Evolutionary conservation across 805 yeast species (phyloP).

Genomic region (Cyberlindnera misumaiensis): DNA sequence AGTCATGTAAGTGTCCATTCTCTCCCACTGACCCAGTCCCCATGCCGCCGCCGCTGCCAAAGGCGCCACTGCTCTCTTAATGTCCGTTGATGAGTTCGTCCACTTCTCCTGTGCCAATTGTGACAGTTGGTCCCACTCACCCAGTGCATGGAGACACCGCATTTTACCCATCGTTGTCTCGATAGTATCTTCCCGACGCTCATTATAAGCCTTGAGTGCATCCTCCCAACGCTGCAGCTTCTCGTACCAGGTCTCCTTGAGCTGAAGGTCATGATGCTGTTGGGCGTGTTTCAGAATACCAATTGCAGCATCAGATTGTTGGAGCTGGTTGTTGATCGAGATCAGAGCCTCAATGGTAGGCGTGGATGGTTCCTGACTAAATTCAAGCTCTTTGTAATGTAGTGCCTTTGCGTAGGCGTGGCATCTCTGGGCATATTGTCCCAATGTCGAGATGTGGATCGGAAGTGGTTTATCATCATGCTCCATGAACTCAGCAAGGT

Average conservation of each 20-base stretch:
- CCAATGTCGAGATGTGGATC: conserved; percentile 80
- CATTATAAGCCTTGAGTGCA: conserved; percentile 84
- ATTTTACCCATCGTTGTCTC: conserved; percentile 95
- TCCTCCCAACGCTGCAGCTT: conserved; percentile 97
- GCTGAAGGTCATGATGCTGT: conserved; percentile 79
- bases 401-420: conserved; percentile 97
- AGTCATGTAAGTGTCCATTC: conserved; percentile 84
- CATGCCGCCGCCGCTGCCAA: conserved; percentile 98
- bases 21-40: conserved; percentile 97
- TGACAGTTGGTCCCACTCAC: conserved; percentile 94
- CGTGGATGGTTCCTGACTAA: conserved; percentile 86
- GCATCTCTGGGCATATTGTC: conserved; percentile 88
- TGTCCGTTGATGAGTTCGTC: conserved; percentile 66
- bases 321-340: conserved; percentile 87
- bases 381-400: conserved; percentile 92
- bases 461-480: conserved; percentile 95
- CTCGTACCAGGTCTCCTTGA: conserved; percentile 97
- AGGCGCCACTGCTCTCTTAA: conserved; percentile 83
- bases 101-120: conserved; percentile 83
- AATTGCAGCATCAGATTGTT: conserved; percentile 96
- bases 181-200: conserved; percentile 66
- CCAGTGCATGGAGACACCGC: conserved; percentile 97
- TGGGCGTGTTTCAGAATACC: conserved; percentile 95
- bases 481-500: conserved; percentile 93
- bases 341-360: conserved; percentile 89